Base-by-base conservation (phyloP, 2,329 filamentous ascomycete species). In the Teratosphaeria pseudoeucalypti region DNA sequence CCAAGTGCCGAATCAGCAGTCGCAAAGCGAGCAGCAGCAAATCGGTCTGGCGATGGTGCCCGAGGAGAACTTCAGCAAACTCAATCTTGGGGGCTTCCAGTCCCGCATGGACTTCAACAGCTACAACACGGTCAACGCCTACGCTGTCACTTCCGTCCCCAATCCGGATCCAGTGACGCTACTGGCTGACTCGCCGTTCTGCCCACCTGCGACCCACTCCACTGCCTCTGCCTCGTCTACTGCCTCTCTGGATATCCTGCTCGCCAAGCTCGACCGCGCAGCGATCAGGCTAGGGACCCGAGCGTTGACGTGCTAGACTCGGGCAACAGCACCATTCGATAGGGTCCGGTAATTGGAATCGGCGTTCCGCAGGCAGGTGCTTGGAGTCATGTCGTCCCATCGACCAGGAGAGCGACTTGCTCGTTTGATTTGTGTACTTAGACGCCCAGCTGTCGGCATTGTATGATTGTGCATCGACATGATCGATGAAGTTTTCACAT, bases 11-110 rank as follows among this genome's bases (percentile, higher is more conserved):
- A 47, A 54, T 14, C 60, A 64, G 54, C 67, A 65, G 52, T 63
- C 62, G 26, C 60, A 64, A 37, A 62, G 68, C 52, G 65, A 70
- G 52, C 65, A 65, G 57, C 73, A 77, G 29, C 81, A 83, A 60
- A 76, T 92, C 64, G 86, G 86, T 69, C 88, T 95, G 82, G 84
- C 88, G 60, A 88, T 92, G 82, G 85, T 95, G 54, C 89, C 90
- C 1, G 90, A 95, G 75, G 85, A 88, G 66, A 88, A 95, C 68
- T 86, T 91, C 67, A 84, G 85, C 58, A 83, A 87, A 75, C 81
- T 94, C 67, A 82, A 83, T 67, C 73, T 91, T 54, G 82, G 82
- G 61, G 73, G 72, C 66, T 73, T 72, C 68, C 72, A 75, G 57
- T 85, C 81, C 73, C 79, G 78, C 72, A 86, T 83, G 72, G 67